Evolutionary conservation across 495 filamentous ascomycete genomes (phyloP).

Genomic region (Penicillium daleae): DNA sequence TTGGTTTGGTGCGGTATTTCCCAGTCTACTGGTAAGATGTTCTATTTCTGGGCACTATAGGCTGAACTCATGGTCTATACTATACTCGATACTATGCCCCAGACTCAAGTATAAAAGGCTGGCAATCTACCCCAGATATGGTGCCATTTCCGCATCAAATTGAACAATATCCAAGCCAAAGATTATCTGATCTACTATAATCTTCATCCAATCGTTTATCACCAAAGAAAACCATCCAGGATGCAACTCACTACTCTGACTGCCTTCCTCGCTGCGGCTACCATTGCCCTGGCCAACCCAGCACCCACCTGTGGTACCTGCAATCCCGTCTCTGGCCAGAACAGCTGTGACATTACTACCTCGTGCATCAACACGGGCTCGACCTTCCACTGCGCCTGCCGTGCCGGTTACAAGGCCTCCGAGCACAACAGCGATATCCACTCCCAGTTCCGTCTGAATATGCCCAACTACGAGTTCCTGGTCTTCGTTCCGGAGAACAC

Average conservation of each 20-base stretch:
- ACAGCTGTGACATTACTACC: conserved; percentile 47
- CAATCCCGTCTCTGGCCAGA: conserved; percentile 48
- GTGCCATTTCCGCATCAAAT: conserved; percentile 5
- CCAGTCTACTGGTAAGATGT: not conserved
- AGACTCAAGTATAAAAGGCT: conserved; percentile 21
- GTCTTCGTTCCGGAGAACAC: conserved; percentile 47
- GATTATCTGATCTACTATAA: conserved; percentile 14
- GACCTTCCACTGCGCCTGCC: conserved; percentile 77
- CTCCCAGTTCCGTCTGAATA: conserved; percentile 44
- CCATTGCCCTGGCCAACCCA: conserved; percentile 31
- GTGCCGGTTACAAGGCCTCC: conserved; percentile 66
- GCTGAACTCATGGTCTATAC: not conserved
- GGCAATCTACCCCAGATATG: conserved; percentile 7
- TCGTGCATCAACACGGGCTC: conserved; percentile 63
- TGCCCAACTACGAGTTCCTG: conserved; percentile 48
- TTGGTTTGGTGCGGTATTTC: not conserved
- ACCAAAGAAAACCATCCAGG: conserved; percentile 9
- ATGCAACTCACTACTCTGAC: conserved; percentile 36
- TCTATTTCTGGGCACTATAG: not conserved
- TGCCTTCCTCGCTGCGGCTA: conserved; percentile 27
- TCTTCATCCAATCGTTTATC: conserved; percentile 7
- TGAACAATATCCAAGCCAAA: conserved; percentile 10
- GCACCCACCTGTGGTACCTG: conserved; percentile 43
- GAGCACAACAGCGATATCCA: conserved; percentile 35
- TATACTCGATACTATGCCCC: not conserved